Conservation (phyloP, 2,329 filamentous ascomycete genomes). For the Penicillium paneum region DNA sequence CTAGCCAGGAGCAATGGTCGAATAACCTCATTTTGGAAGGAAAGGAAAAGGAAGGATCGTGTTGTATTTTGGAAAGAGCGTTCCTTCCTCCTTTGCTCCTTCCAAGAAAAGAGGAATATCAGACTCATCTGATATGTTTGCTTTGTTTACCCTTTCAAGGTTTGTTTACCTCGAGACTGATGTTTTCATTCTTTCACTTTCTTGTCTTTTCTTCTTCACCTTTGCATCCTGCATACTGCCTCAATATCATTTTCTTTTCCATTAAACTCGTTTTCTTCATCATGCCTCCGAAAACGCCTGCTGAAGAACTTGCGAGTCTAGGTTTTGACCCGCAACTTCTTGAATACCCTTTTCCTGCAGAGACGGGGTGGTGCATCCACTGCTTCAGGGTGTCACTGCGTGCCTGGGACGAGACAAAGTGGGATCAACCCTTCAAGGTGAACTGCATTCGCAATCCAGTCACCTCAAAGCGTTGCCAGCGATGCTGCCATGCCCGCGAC, state of each 20-base stretch:
- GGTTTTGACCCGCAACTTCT: too few relatives aligned
- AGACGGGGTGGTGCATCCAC: neutral
- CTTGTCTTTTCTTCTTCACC: neutral
- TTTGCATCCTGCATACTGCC: neutral
- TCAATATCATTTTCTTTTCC: neutral
- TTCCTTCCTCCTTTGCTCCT: neutral
- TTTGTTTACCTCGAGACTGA: neutral
- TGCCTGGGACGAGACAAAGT: neutral
- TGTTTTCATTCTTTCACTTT: neutral
- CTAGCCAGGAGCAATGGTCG: neutral
- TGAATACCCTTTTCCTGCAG: neutral
- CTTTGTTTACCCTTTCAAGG: neutral
- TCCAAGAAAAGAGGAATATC: neutral
- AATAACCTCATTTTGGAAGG: neutral
- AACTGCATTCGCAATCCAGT: neutral
- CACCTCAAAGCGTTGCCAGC: neutral
- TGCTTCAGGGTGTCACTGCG: neutral
- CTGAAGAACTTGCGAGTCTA: too few relatives aligned
- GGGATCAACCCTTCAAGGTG: neutral
- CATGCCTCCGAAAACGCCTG: too few relatives aligned
- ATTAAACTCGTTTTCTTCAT: neutral
- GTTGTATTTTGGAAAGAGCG: neutral
- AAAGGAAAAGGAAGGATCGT: too few relatives aligned
- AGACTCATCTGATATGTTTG: neutral
- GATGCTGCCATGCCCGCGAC: neutral